Percentiles rank a stretch among this genome's conserved stretches.
phyloP scores from a whole-genome alignment of 1,284 basidiomycete genomes.

The Leccinum subfulvum region DNA sequence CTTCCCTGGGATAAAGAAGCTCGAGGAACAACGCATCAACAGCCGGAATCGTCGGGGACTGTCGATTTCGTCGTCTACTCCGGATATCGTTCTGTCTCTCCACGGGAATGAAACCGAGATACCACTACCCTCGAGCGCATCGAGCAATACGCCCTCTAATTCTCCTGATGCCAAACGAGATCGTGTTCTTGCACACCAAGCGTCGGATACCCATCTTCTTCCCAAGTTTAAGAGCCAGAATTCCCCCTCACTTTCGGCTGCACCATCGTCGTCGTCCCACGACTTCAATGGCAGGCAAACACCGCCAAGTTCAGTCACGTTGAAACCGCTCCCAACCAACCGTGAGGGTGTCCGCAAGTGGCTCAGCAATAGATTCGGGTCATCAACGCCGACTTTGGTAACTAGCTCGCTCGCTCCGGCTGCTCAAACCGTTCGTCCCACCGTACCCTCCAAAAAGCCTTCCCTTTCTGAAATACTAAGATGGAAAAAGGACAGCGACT shows the following conservation, averaged over 20 bases:
- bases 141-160: constrained; percentile 49
- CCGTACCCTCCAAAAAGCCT: constrained; percentile 50
- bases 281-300: constrained; percentile 44
- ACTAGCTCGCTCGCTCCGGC: constrained; percentile 36
- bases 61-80: constrained; percentile 57
- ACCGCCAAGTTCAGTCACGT: constrained; percentile 36
- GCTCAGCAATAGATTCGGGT: constrained; percentile 58
- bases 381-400: constrained; percentile 42
- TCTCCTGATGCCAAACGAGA: constrained; percentile 53
- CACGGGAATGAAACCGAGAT: constrained; percentile 45
- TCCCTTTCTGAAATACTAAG: constrained; percentile 63
- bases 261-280: constrained; percentile 47
- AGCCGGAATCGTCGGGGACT: constrained; percentile 51
- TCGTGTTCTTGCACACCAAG: constrained; percentile 63
- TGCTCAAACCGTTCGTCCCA: constrained; percentile 29
- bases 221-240: constrained; percentile 46
- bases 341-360: constrained; percentile 75
- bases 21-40: constrained; percentile 67
- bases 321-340: constrained; percentile 64
- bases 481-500: constrained; percentile 51
- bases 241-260: constrained; percentile 41
- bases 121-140: constrained; percentile 47
- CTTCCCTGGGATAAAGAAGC: constrained; percentile 79
- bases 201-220: constrained; percentile 62
- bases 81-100: constrained; percentile 53